These are phyloP conservation scores for Coix lacrymajobi DNA, from an alignment of 176 grass and related monocot genomes.

Conservation along the genomic window DNA sequence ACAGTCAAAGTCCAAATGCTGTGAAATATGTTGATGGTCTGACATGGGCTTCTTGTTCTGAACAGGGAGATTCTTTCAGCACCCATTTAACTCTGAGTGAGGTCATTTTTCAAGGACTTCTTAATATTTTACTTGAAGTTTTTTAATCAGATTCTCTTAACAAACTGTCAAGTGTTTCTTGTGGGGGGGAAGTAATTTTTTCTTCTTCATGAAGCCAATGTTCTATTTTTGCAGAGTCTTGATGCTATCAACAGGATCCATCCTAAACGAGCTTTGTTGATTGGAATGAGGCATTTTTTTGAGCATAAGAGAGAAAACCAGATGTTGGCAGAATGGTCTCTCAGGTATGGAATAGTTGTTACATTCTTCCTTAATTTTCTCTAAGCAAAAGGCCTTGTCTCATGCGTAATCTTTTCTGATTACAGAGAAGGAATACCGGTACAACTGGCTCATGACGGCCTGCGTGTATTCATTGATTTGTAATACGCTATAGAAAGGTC, in stretches of 20 bases:
- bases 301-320: conserved; percentile 53
- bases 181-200: not conserved
- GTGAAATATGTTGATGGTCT: not conserved
- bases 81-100: conserved; percentile 25
- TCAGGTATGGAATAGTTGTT: conserved; percentile 23
- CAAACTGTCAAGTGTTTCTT: not conserved
- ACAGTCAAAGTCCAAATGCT: not conserved
- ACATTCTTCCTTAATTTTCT: not conserved
- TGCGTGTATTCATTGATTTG: not conserved
- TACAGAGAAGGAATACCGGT: conserved; percentile 59
- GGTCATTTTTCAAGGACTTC: conserved; percentile 4
- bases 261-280: conserved; percentile 58
- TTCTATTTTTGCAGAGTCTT: conserved; percentile 31
- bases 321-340: conserved; percentile 58
- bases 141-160: not conserved
- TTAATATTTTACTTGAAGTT: not conserved
- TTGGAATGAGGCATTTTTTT: conserved; percentile 74
- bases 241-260: conserved; percentile 63
- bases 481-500: not conserved
- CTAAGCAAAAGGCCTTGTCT: not conserved
- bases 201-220: not conserved
- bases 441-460: conserved; percentile 58
- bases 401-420: not conserved
- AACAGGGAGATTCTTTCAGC: conserved; percentile 32
- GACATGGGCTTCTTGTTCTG: not conserved